Evolutionary conservation across 2,329 filamentous ascomycete species (phyloP).

Genomic region (Hymenoscyphus scutula): DNA sequence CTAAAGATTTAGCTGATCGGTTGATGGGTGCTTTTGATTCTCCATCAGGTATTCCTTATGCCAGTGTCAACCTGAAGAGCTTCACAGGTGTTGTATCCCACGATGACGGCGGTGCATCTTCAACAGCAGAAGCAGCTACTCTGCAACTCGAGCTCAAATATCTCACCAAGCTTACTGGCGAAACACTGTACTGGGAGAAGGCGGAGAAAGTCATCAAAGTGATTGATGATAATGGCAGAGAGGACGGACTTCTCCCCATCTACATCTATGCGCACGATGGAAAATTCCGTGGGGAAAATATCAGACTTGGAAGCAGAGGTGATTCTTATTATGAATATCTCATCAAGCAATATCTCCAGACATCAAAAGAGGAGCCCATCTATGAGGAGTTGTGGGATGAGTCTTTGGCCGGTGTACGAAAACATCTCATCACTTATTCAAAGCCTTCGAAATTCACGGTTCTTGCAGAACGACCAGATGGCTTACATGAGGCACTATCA

Average conservation of each 20-base stretch:
- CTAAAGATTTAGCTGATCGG: slow-evolving; percentile 85
- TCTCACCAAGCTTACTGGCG: slow-evolving; percentile 88
- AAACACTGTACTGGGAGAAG: slow-evolving; percentile 87
- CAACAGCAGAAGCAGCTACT: slow-evolving; percentile 88
- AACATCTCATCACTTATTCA: slow-evolving; percentile 89
- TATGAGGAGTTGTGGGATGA: slow-evolving; percentile 95
- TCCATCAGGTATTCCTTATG: slow-evolving; percentile 79
- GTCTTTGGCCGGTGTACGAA: slow-evolving; percentile 78
- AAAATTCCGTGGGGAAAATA: slow-evolving; percentile 77
- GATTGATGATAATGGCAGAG: slow-evolving; percentile 74
- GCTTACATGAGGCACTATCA: slow-evolving; percentile 62
- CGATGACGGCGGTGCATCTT: slow-evolving; percentile 81
- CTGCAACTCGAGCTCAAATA: slow-evolving; percentile 98
- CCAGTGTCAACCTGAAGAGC: slow-evolving; percentile 83
- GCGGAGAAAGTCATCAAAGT: slow-evolving; percentile 90
- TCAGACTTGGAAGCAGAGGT: slow-evolving; percentile 87
- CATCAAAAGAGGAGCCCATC: slow-evolving; percentile 76
- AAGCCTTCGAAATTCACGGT: slow-evolving; percentile 79
- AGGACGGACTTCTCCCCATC: slow-evolving; percentile 87
- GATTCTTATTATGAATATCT: slow-evolving; percentile 99
- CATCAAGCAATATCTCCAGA: slow-evolving; percentile 97
- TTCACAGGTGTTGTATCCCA: slow-evolving; percentile 77
- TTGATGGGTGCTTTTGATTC: slow-evolving; percentile 86
- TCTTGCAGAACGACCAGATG: slow-evolving; percentile 78
- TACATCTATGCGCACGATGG: slow-evolving; percentile 80